Base-by-base conservation (phyloP, 495 filamentous ascomycete genomes). In the Tuber brumale region DNA sequence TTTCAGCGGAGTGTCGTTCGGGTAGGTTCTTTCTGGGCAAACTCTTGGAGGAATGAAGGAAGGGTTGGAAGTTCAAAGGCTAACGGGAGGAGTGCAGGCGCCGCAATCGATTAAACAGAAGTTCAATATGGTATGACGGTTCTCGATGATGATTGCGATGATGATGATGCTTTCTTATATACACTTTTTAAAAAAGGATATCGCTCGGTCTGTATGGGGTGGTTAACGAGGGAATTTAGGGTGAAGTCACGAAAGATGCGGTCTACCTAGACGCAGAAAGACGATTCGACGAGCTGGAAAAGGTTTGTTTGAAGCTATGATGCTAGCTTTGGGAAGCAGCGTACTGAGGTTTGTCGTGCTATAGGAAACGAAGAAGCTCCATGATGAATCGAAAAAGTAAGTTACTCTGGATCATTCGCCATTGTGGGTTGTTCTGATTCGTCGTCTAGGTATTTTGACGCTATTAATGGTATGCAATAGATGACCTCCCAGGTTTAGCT, bases 181-280 rank as follows among this genome's bases (percentile, higher is more conserved):
- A 1, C n/a, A 12, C n/a, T n/a, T 37, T 37, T 27, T 27, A 46
- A 71, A 35, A 21, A 42, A 39, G 41, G 51, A n/a, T 9, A 66
- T 66, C 18, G 23, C 23, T 31, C 71, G 42, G 51, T 35, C 16
- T 27, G 43, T n/a, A 69, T 51, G 45, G 42, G 5, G 37, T 69
- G 31, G 39, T 41, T 74, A 72, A 74, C 12, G 46, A 39, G 27
- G 35, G 23, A 61, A 44, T 73, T 72, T 80, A 88, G 86, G 92
- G 95, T 81, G 96, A 98, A 79, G 87, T 94, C 80, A 93, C 94
- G 76, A 96, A 97, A 84, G 95, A 99, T 87, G 86, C 93, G 21
- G 91, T 99, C 80, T 99, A 97, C 83, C 90, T 90, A 76, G 95
- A 99, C 86, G 93, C 95, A 75, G 95, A 99, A 83, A 89, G 94